Base-by-base conservation (phyloP, 2,329 filamentous ascomycete genomes). In the Xylariaceae sp. region DNA sequence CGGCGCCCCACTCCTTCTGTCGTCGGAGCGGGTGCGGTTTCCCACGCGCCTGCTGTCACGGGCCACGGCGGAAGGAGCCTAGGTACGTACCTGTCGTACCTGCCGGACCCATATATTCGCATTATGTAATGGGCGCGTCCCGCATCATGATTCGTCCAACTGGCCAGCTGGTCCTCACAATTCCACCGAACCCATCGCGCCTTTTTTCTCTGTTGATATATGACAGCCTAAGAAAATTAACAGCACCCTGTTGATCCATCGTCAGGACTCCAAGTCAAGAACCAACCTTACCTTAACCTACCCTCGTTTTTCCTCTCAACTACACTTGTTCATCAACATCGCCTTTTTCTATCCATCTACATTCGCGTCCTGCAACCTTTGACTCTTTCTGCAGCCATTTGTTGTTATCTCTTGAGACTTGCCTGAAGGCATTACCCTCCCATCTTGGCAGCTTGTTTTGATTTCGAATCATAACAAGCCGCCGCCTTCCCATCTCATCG, bases 191-290 rank as follows among this genome's bases (percentile, higher is more conserved):
- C 37, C 54, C 59, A 51, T 59, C 61, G 51, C 56, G 61, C 48
- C 50, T 60, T 62, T 57, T 44, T 52, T 42, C 50, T 48, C 49
- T 30, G 17, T 49, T 52, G 48, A 59, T 23, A 45, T 53, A 62
- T 62, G 57, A 59, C 62, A 53, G 59, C 62, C 60, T 34, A 64
- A 64, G 5, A 30, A 13, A 13, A 35, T 34, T 3, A 62, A 62
- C 60, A 60, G 47, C 55, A 56, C 45, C 51, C 59, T 44, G 59
- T 53, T 51, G 51, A 60, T 56, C 53, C 50, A 56, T 35, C 55
- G 44, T 58, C 57, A 18, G 11, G 3, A 11, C 17, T 53, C 56
- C 44, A 57, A 51, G 37, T 45, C 55, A 60, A 37, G 55, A 57
- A 58, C 47, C 55, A 35, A 52, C 13, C 15, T 30, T 42, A 34